Percentiles rank a stretch among this genome's conserved stretches.
Conservation (phyloP, 2,329 filamentous ascomycete species). For the Penicillium vulpinum region DNA sequence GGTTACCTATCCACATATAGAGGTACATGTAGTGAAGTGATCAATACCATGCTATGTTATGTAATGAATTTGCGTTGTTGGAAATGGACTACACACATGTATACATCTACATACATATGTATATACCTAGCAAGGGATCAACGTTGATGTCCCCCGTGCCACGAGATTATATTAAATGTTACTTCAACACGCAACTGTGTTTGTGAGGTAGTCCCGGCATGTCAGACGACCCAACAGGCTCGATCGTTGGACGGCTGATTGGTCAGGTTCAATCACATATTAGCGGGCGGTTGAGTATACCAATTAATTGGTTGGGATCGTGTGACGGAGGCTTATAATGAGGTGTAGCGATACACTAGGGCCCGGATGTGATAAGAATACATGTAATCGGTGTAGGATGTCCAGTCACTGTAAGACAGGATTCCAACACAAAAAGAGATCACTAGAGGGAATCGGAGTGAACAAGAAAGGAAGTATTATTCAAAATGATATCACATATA, state of each 20-base stretch:
- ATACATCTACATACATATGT: no score
- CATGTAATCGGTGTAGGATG: no score
- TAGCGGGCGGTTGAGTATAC: neutral
- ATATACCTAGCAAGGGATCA: neutral
- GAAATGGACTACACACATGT: neutral
- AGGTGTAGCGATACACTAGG: neutral
- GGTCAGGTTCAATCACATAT: neutral
- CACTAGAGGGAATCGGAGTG: neutral
- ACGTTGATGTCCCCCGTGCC: no score
- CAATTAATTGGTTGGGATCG: neutral
- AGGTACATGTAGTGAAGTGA: no score
- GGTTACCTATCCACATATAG: no score
- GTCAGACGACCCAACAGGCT: no score
- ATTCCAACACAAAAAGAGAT: neutral
- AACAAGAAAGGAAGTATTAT: slow-evolving; percentile 10
- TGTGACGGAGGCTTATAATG: neutral
- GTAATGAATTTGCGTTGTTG: no score
- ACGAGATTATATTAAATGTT: no score
- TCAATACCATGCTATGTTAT: no score
- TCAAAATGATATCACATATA: slow-evolving; percentile 25
- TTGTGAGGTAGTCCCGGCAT: neutral
- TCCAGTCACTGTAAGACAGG: no score
- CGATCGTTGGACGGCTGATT: neutral
- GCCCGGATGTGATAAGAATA: no score
- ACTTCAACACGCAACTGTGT: neutral